phyloP scores from a whole-genome alignment of 176 grass and related monocot species.

The Ananas comosus region DNA sequence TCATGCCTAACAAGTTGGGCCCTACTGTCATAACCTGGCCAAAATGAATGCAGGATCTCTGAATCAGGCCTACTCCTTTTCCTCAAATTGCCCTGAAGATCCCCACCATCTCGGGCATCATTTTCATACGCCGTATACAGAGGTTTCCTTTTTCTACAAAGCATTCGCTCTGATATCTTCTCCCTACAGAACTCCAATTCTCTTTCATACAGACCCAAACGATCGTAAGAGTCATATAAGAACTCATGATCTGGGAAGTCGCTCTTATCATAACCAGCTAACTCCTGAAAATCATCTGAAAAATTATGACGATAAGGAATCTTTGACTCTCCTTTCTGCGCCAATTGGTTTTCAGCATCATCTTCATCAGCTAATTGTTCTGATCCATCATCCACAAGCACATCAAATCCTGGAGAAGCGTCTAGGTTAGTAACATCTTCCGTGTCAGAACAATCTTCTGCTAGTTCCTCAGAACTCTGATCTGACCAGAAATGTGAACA shows the following conservation, averaged over 20 bases:
- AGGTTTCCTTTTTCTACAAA: neutral
- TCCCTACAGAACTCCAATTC: conserved; percentile 10
- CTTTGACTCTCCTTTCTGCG: conserved; percentile 13
- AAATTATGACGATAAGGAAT: conserved; percentile 8
- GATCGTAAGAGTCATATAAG: conserved; percentile 23
- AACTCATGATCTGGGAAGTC: conserved; percentile 26
- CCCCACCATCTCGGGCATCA: neutral
- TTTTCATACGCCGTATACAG: neutral
- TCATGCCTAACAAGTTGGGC: conserved; percentile 19
- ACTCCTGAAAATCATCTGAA: conserved; percentile 7
- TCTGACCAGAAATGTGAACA: conserved; percentile 1
- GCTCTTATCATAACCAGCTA: conserved; percentile 13
- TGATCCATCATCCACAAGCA: conserved; percentile 30
- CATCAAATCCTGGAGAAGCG: conserved; percentile 44
- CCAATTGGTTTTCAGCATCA: conserved; percentile 19
- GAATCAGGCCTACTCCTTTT: neutral
- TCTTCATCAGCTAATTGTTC: conserved; percentile 2
- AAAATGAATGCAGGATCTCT: conserved; percentile 12
- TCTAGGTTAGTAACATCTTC: conserved; percentile 25
- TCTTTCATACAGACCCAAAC: conserved; percentile 11
- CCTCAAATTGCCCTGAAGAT: neutral
- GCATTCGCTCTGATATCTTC: neutral
- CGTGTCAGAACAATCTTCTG: conserved; percentile 16
- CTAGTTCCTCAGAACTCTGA: conserved; percentile 24
- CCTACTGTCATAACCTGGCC: conserved; percentile 20